These are phyloP conservation scores for Carex parvula DNA, from an alignment of 176 grass and related monocot species.

Conservation along the genomic window DNA sequence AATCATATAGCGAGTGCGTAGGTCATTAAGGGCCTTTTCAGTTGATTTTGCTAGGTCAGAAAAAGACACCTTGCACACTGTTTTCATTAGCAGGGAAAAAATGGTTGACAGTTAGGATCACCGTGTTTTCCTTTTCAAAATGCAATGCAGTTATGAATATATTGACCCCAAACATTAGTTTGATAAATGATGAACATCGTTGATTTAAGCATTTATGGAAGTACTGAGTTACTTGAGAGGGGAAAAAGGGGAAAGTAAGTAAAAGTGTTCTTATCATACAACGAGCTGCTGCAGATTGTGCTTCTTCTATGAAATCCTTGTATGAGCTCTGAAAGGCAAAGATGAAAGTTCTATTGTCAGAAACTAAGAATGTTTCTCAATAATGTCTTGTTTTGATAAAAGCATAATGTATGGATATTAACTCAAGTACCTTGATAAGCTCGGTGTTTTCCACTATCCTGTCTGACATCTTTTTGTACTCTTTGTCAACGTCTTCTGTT, in stretches of 20 bases:
- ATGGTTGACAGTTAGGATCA: neutral
- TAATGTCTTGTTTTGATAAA: neutral
- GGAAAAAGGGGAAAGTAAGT: neutral
- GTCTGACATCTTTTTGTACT: constrained; percentile 45
- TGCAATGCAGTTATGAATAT: neutral
- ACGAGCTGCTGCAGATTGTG: constrained; percentile 36
- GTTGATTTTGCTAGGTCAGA: constrained; percentile 39
- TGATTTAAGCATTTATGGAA: neutral
- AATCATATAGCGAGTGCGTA: constrained; percentile 35
- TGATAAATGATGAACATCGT: neutral
- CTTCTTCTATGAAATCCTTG: constrained; percentile 40
- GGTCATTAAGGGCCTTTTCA: constrained; percentile 36
- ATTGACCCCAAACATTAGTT: neutral
- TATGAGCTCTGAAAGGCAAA: constrained; percentile 33
- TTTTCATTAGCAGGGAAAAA: neutral
- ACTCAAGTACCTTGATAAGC: constrained; percentile 29
- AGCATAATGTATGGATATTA: neutral
- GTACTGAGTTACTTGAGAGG: neutral
- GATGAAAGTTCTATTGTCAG: neutral
- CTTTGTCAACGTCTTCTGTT: constrained; percentile 40
- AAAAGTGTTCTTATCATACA: constrained; percentile 17
- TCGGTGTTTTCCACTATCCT: constrained; percentile 37
- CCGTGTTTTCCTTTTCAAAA: neutral
- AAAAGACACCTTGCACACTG: constrained; percentile 42
- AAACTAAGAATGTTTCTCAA: constrained; percentile 9